Conservation (phyloP, 75 land plant genomes). For the Gnetum montanum region DNA sequence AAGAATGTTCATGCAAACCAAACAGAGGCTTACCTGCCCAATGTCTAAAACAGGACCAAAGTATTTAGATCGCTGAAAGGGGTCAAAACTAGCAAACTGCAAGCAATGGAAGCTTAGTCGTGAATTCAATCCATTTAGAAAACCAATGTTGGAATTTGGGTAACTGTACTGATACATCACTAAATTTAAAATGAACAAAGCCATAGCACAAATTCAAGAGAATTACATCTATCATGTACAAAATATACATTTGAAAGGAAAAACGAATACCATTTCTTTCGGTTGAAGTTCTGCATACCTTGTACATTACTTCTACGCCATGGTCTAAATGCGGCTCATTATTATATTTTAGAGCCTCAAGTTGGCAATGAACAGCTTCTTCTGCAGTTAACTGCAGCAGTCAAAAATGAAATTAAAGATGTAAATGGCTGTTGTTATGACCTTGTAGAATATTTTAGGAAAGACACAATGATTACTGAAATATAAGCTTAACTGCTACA, state of each 20-base stretch:
- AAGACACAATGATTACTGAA: neutral
- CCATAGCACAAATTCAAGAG: neutral
- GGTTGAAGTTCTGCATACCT: too few species aligned
- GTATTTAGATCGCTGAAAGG: conserved; percentile 84
- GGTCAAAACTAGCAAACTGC: conserved; percentile 99
- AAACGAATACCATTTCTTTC: too few species aligned
- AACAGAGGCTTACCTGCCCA: too few species aligned
- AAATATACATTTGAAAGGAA: too few species aligned
- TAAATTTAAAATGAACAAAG: too few species aligned
- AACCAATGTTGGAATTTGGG: neutral
- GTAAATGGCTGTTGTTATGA: neutral
- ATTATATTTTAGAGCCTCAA: conserved; percentile 75
- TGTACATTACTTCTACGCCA: conserved; percentile 97
- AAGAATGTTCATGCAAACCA: too few species aligned
- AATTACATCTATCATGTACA: neutral
- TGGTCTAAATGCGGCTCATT: conserved; percentile 79
- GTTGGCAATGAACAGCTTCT: conserved; percentile 72
- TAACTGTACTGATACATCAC: too few species aligned
- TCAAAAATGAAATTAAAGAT: neutral
- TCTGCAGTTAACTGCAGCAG: conserved; percentile 75
- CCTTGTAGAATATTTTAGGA: too few species aligned
- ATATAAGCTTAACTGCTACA: neutral
- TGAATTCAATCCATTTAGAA: neutral
- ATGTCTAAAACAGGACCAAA: conserved; percentile 94
- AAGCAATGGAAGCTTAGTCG: neutral